These are phyloP conservation scores for Cytospora schulzeri DNA, from an alignment of 2,329 filamentous ascomycete genomes.

Conservation along the genomic window DNA sequence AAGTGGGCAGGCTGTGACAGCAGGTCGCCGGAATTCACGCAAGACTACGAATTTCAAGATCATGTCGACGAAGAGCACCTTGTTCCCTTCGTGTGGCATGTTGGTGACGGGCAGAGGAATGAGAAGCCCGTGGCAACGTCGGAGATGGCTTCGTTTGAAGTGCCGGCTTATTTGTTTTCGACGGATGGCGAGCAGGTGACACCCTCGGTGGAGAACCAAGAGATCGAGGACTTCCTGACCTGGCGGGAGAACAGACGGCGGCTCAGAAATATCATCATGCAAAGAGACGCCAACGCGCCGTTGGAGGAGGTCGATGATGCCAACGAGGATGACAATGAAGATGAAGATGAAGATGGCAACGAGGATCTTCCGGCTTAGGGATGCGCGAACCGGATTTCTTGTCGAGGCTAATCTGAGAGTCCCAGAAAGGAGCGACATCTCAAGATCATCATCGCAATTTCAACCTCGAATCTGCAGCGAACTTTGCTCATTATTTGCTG, in stretches of 20 bases:
- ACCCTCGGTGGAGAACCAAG: conserved; percentile 55
- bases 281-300: conserved; percentile 49
- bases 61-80: conserved; percentile 61
- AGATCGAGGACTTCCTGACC: conserved; percentile 51
- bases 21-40: conserved; percentile 28
- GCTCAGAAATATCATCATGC: conserved; percentile 46
- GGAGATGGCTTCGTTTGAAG: conserved; percentile 18
- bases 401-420: too few species aligned
- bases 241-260: conserved; percentile 47
- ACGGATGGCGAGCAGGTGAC: conserved; percentile 58
- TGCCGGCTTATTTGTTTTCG: conserved; percentile 56
- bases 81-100: conserved; percentile 56
- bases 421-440: background rate
- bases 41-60: conserved; percentile 41
- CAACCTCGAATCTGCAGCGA: background rate
- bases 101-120: conserved; percentile 61
- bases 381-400: background rate
- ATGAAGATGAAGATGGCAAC: conserved; percentile 23
- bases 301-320: conserved; percentile 42
- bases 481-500: background rate
- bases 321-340: conserved; percentile 33
- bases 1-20: conserved; percentile 46
- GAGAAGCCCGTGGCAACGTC: conserved; percentile 27
- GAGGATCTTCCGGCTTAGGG: conserved; percentile 5
- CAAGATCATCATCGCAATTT: background rate